Percentiles rank a stretch among this genome's conserved stretches.
These are phyloP conservation scores for Floccularia luteovirens DNA, from an alignment of 768 basidiomycete species.

Conservation along the genomic window DNA sequence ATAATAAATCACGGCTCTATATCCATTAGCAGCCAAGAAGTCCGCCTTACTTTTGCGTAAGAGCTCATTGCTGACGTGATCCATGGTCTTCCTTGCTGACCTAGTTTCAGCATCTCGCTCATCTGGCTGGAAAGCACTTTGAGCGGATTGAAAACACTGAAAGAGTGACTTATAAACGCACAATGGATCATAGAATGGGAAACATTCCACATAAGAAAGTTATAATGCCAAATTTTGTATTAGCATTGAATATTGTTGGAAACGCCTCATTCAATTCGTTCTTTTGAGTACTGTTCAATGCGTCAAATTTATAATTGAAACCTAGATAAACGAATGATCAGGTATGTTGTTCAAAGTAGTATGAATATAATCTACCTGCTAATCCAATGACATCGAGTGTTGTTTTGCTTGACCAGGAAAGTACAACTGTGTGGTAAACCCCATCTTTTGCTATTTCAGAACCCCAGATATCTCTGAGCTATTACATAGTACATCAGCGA, in stretches of 20 bases:
- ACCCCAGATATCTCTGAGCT: slow-evolving; percentile 47
- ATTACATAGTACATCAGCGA: not conserved
- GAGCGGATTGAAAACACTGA: too few relatives aligned
- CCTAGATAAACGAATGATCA: slow-evolving; percentile 10
- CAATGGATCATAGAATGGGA: slow-evolving; percentile 30
- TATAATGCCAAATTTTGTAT: slow-evolving; percentile 24
- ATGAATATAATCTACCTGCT: slow-evolving; percentile 38
- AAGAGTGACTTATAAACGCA: too few relatives aligned
- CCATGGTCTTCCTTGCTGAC: slow-evolving; percentile 31
- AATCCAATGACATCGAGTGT: slow-evolving; percentile 77
- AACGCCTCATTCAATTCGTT: slow-evolving; percentile 51
- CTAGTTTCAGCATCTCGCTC: slow-evolving; percentile 18
- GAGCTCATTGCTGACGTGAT: slow-evolving; percentile 41
- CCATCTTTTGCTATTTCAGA: slow-evolving; percentile 22
- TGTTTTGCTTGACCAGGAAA: slow-evolving; percentile 56
- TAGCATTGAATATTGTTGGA: slow-evolving; percentile 36
- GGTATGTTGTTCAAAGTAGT: not conserved
- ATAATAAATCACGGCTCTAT: slow-evolving; percentile 48
- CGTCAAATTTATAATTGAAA: slow-evolving; percentile 27
- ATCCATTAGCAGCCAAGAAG: slow-evolving; percentile 16
- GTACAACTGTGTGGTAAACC: slow-evolving; percentile 29
- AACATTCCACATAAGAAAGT: slow-evolving; percentile 23
- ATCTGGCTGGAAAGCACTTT: slow-evolving; percentile 22
- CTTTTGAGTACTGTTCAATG: slow-evolving; percentile 19
- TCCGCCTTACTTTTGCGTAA: slow-evolving; percentile 42